Percentiles rank a stretch among this genome's conserved stretches.
Conservation (phyloP, 306 rosid genomes). For the Rosa chinensis region DNA sequence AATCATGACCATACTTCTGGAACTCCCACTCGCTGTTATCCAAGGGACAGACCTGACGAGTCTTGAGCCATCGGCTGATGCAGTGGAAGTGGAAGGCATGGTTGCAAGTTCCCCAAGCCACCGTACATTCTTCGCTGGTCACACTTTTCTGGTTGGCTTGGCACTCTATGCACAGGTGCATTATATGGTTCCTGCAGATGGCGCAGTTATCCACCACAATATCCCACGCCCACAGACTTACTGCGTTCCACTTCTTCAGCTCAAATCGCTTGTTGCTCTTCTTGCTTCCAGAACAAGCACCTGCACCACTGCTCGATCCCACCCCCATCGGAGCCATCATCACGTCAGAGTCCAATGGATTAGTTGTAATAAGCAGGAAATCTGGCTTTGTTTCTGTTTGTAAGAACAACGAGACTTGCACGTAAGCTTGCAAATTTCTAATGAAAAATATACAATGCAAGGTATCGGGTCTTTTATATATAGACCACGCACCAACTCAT, state of each 20-base stretch:
- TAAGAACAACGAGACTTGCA: no score
- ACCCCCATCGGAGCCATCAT: not conserved
- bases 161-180: not conserved
- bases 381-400: no score
- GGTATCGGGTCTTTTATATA: no score
- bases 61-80: constrained; percentile 91
- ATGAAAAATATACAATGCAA: no score
- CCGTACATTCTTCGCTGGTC: not conserved
- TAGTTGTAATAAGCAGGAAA: no score
- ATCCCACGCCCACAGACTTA: not conserved
- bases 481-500: no score
- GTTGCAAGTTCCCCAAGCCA: constrained; percentile 11
- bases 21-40: constrained; percentile 98
- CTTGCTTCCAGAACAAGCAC: not conserved
- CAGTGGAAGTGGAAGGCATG: constrained; percentile 98
- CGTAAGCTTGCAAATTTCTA: no score
- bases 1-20: constrained; percentile 85
- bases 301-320: not conserved
- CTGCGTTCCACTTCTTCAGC: not conserved
- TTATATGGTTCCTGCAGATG: not conserved
- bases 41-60: constrained; percentile 93
- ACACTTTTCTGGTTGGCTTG: not conserved
- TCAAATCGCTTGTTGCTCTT: not conserved
- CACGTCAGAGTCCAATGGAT: not conserved
- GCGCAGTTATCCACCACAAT: not conserved